Conservation (phyloP, 768 basidiomycete genomes). For the Lactifluus hygrophoroides region DNA sequence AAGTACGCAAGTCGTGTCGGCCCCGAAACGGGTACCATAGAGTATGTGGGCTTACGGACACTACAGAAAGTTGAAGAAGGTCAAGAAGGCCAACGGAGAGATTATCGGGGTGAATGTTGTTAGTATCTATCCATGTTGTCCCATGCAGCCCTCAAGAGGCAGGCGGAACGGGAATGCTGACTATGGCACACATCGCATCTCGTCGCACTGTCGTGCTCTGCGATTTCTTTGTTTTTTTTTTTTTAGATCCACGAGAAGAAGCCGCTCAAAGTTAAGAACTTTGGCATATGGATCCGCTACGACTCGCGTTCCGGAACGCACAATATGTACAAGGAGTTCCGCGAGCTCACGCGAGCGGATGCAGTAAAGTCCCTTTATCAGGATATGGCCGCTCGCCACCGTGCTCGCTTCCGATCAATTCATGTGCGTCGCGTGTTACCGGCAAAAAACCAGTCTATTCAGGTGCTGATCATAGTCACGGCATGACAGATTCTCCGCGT, state of each 20-base stretch:
- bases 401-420: slow-evolving; percentile 98
- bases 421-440: slow-evolving; percentile 64
- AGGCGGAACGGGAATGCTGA: slow-evolving; percentile 69
- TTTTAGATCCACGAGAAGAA: slow-evolving; percentile 94
- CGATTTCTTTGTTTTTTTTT: neutral
- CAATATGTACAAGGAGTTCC: slow-evolving; percentile 99
- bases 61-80: slow-evolving; percentile 88
- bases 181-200: slow-evolving; percentile 26
- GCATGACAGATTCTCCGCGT: slow-evolving; percentile 85
- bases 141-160: slow-evolving; percentile 74
- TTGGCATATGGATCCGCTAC: slow-evolving; percentile 99
- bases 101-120: slow-evolving; percentile 98
- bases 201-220: slow-evolving; percentile 23
- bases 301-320: slow-evolving; percentile 99
- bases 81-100: slow-evolving; percentile 99
- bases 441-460: neutral
- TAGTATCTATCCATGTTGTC: slow-evolving; percentile 39
- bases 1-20: slow-evolving; percentile 39
- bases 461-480: neutral
- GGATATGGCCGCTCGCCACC: slow-evolving; percentile 99
- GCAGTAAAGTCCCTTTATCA: slow-evolving; percentile 97
- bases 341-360: slow-evolving; percentile 87
- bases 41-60: neutral
- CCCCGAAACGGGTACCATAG: neutral
- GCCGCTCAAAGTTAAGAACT: slow-evolving; percentile 98